Evolutionary conservation across 2,329 filamentous ascomycete genomes (phyloP), one percentile per base, ranked within the genome.

Genomic region (Epichloe baconii): DNA sequence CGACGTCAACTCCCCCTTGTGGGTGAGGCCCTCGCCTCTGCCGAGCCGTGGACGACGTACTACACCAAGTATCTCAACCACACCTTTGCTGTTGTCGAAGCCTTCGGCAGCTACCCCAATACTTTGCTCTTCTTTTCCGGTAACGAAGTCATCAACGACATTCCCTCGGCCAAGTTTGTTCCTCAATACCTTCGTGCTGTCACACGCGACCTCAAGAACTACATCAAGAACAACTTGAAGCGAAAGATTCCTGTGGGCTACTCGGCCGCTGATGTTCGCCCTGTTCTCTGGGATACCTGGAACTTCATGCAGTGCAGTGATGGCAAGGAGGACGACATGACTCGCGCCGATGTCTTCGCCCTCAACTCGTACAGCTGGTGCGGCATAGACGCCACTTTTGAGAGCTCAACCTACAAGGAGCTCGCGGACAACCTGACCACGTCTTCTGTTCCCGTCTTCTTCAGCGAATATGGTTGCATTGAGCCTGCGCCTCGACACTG

Each of bases 391-490:
- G 82, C 82, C 50, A 79, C 76, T 46, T 86, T 79, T 66, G 65
- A 77, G 52, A 77, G 73, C 48, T 80, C 81, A 3, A 76, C 78
- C 37, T 88, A 83, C 64, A 70, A 83, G 57, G 68, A 72, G 17
- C 71, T 88, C 37, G 80, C 85, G 46, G 64, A 70, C 2, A 78
- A 82, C 64, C 88, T 91, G 72, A 68, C 73, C 58, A 74, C 74
- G 56, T 78, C 77, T 40, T 78, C 82, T 15, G 76, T 89, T 38
- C 86, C 86, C 35, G 75, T 90, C 59, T 91, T 91, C 75, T 90
- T 87, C 73, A 87, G 83, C 56, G 87, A 93, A 63, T 85, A 76
- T 59, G 87, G 87, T 54, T 91, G 87, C 78, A 91, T 89, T 71
- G 72, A 75, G 38, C 79, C 81, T 14, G 64, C 70, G n/a, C 82